Evolutionary conservation across 208 protist genomes (phyloP), one percentile per base, ranked within the genome.

Genomic region (Crithidia bombi): DNA sequence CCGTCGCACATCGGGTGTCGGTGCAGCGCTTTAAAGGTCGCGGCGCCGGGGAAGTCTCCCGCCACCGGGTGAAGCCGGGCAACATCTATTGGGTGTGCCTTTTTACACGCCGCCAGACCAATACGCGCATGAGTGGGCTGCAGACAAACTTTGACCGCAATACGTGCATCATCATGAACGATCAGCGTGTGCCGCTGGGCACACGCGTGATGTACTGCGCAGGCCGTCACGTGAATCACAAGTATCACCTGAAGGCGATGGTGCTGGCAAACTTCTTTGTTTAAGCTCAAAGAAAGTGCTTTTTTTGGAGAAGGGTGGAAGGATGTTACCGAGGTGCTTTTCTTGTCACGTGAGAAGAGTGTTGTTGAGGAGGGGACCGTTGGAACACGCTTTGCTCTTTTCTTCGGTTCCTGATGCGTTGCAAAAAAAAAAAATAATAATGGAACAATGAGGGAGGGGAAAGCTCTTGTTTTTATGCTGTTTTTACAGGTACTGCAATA

Each of bases 191-290:
- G 43, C 92, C 92, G 10, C 66, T 97, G 7, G 92, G 92, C 11
- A 91, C 89, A 12, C 88, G 92, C 5, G 89, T 97, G 26, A 97
- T 95, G 90, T 97, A 97, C 82, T 92, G 87, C 64, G 92, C 92
- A 5, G 90, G 92, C 7, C 75, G 92, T 30, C 92, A 97, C 72
- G 90, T 97, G n/a, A 97, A 97, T 41, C 92, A 97, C 80, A 95
- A 95, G 69, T 92, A 86, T 41, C 90, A 94, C 67, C 77, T 97
- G 44, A 97, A 97, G 79, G 89, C 92, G 0, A 83, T 93, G n/a
- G 92, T 97, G 21, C 74, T 97, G 10, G 92, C 92, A 1, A 97
- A 97, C 75, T 97, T 97, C 64, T 94, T 97, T 66, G 86, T 97
- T 7, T 97, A 39, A 51, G 43, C 19, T n/a, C 5, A 19, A 32